These are phyloP conservation scores for Blastobotrys apis DNA, from an alignment of 1,139 yeast species.

Conservation along the genomic window DNA sequence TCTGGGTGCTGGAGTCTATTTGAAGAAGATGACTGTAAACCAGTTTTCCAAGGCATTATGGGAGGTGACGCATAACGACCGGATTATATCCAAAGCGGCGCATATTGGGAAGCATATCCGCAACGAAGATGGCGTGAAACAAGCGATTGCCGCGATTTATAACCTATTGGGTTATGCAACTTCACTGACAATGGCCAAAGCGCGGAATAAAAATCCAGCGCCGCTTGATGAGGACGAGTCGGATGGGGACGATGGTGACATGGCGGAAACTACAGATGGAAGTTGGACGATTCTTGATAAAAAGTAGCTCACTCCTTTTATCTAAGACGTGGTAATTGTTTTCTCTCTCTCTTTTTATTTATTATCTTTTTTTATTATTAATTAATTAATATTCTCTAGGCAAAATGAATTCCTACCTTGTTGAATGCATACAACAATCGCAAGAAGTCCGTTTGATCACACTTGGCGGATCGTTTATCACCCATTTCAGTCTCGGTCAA, in stretches of 20 bases:
- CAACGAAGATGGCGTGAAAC: slow-evolving; percentile 70
- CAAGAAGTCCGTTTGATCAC: slow-evolving; percentile 92
- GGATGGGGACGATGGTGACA: background rate
- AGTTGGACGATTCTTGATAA: slow-evolving; percentile 13
- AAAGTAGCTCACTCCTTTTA: too few relatives aligned
- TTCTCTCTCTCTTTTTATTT: too few relatives aligned
- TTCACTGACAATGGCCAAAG: slow-evolving; percentile 16
- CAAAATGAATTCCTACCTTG: slow-evolving; percentile 95
- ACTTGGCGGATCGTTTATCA: slow-evolving; percentile 86
- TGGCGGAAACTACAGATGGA: slow-evolving; percentile 7
- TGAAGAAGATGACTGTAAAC: slow-evolving; percentile 62
- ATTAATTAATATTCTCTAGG: too few relatives aligned
- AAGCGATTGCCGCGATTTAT: slow-evolving; percentile 74
- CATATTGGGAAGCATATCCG: slow-evolving; percentile 57
- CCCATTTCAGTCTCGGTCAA: slow-evolving; percentile 65
- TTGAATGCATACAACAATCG: slow-evolving; percentile 88
- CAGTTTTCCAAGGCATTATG: slow-evolving; percentile 62
- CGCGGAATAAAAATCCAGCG: background rate
- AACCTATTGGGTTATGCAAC: slow-evolving; percentile 72
- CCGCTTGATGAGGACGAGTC: background rate
- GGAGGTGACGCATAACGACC: slow-evolving; percentile 61
- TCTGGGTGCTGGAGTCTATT: slow-evolving; percentile 76
- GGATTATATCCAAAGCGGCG: slow-evolving; percentile 63
- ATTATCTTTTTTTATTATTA: too few relatives aligned
- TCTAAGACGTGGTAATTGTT: too few relatives aligned